A percentile compares a stretch with the other conserved stretches of the same genome.
phyloP scores from a whole-genome alignment of 106 monocot genomes.

The Vanilla planifolia region DNA sequence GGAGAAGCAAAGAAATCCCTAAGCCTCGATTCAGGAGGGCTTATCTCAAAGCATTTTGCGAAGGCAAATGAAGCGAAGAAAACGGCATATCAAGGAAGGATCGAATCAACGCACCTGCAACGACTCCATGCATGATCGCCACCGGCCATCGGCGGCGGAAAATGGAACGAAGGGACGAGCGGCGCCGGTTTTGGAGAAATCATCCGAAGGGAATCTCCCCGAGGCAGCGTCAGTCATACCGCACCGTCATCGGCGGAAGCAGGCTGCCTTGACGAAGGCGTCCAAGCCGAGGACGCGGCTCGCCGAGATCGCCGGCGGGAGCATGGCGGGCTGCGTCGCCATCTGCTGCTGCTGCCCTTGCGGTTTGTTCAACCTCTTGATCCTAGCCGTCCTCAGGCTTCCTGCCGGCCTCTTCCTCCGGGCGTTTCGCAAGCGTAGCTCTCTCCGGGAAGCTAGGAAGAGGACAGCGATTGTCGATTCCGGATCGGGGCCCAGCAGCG shows the following conservation, averaged over 20 bases:
- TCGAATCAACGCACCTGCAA: too few relatives aligned
- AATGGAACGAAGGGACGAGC: too few relatives aligned
- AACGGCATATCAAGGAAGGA: too few relatives aligned
- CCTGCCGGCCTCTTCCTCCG: conserved; percentile 24
- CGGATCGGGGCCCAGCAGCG: too few relatives aligned
- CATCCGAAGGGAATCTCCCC: not conserved
- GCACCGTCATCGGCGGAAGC: too few relatives aligned
- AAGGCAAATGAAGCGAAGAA: too few relatives aligned
- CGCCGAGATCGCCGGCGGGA: conserved; percentile 30
- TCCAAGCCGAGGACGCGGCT: conserved; percentile 1
- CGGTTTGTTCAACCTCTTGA: conserved; percentile 20
- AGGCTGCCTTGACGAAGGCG: conserved; percentile 6
- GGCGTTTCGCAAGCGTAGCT: not conserved
- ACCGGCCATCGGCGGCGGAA: too few relatives aligned
- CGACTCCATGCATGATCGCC: too few relatives aligned
- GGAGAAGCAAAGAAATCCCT: too few relatives aligned
- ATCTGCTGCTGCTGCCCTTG: conserved; percentile 43
- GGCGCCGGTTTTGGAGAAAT: not conserved
- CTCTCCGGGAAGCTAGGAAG: not conserved
- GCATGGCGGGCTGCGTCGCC: conserved; percentile 41
- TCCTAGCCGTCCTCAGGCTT: conserved; percentile 21
- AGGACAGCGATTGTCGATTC: not conserved
- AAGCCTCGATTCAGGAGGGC: too few relatives aligned
- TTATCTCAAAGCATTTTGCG: too few relatives aligned
- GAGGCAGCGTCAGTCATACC: not conserved